Percentiles rank a stretch among this genome's conserved stretches.
phyloP scores from a whole-genome alignment of 495 filamentous ascomycete species.

The Aspergillus coremiiformis region DNA sequence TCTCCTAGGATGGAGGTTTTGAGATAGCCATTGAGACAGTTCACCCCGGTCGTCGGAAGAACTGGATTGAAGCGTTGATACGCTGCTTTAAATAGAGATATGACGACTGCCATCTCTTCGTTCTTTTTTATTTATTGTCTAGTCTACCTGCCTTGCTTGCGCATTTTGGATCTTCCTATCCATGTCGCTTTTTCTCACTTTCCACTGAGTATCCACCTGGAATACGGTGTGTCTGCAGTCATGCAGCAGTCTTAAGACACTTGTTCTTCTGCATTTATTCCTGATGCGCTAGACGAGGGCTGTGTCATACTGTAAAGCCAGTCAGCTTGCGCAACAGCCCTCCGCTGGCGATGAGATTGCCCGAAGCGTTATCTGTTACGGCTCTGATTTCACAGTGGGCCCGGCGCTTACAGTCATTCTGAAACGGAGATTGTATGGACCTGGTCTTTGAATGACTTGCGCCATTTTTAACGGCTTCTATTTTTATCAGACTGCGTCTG shows the following conservation, averaged over 20 bases:
- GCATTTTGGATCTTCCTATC: background rate
- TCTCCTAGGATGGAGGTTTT: background rate
- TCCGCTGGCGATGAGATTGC: background rate
- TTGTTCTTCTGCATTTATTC: constrained; percentile 4
- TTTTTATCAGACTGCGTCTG: background rate
- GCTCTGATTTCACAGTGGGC: background rate
- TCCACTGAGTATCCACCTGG: background rate
- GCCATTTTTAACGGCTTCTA: background rate
- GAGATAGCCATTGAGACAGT: background rate
- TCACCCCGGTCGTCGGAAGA: background rate
- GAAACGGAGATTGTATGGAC: background rate
- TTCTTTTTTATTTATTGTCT: background rate
- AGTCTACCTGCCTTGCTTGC: background rate
- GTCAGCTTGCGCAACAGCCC: background rate
- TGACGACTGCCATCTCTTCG: background rate
- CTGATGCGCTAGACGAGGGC: background rate
- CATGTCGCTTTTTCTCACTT: background rate
- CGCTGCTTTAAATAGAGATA: constrained; percentile 5
- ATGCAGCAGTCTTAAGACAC: constrained; percentile 20
- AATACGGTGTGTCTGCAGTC: background rate
- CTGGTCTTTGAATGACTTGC: background rate
- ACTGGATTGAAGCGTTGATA: background rate
- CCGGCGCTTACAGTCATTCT: background rate
- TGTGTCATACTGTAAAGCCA: too few relatives aligned
- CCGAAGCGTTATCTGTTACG: background rate